Base-by-base conservation (phyloP, 768 basidiomycete species). In the Pisolithus albus region DNA sequence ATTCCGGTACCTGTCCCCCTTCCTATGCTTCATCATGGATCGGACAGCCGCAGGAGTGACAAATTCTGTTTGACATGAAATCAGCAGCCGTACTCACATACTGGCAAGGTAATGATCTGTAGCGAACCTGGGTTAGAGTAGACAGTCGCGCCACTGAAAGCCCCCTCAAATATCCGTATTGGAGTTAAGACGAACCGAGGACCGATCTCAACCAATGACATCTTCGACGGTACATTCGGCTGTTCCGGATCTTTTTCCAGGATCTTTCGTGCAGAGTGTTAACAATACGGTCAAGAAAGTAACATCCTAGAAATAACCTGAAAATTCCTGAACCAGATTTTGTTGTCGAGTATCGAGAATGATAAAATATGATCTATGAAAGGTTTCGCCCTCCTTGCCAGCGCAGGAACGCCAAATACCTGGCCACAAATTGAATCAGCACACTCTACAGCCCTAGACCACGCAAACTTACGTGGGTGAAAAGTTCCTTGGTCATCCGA, bases 301-400 rank as follows among this genome's bases (percentile, higher is more conserved):
- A 28, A 36, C 32, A 24, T 36, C 15, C 23, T 34, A 43, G 54
- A 39, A 63, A 74, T 57, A 52, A 93, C 92, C 80, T 99, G 96
- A 75, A 88, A 99, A 70, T 98, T 98, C 58, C 96, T 83, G 77
- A 98, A 98, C 96, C 96, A 99, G 58, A 98, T 92, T 68, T 96
- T 98, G 62, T 80, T 79, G 75, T 99, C 96, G 28, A 95, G 79
- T 50, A 98, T 76, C 32, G 95, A 96, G 70, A 99, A 98, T 37
- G 92, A 93, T 56, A 98, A 79, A 65, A 99, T 83, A 63, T 98
- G 96, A 71, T 99, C 96, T 62, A 99, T 82, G 72, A 99, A 99
- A 2, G 96, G 96, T 67, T 99, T 99, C 16, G 92, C 81, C 62
- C 82, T 85, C 56, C 95, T 78, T 7, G 96, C 86, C n/a, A 82